Evolutionary conservation across 805 yeast genomes (phyloP).

Genomic region (Candida rishiriensis): DNA sequence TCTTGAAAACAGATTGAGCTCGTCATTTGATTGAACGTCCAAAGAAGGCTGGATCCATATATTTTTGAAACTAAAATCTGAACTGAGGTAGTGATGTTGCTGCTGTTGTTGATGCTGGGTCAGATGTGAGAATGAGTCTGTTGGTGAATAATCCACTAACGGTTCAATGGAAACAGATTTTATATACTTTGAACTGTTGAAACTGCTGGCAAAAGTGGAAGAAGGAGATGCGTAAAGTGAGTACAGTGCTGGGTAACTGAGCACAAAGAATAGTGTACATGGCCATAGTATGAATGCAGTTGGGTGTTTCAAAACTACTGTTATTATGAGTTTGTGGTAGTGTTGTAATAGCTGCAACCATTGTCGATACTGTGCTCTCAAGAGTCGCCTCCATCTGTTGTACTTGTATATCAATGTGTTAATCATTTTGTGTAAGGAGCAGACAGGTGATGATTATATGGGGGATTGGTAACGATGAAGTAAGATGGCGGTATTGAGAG

Average conservation of each 20-base stretch:
- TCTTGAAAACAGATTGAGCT: slow-evolving; percentile 7
- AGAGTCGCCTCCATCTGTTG: slow-evolving; percentile 9
- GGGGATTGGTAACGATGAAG: too few relatives aligned
- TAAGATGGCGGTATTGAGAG: too few relatives aligned
- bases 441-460: too few relatives aligned
- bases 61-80: slow-evolving; percentile 28
- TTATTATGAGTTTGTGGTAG: slow-evolving; percentile 9
- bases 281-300: slow-evolving; percentile 45
- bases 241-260: slow-evolving; percentile 47
- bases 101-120: background rate
- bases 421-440: slow-evolving; percentile 2
- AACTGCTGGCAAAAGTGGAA: slow-evolving; percentile 6
- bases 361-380: slow-evolving; percentile 5
- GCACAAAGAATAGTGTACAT: slow-evolving; percentile 38
- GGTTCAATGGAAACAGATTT: slow-evolving; percentile 15
- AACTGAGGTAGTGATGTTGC: slow-evolving; percentile 1
- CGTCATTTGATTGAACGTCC: slow-evolving; percentile 20
- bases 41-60: slow-evolving; percentile 30
- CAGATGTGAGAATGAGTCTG: too few relatives aligned
- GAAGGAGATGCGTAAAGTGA: slow-evolving; percentile 28
- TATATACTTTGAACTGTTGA: slow-evolving; percentile 8
- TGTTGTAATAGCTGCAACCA: slow-evolving; percentile 14
- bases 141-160: background rate
- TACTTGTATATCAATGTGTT: slow-evolving; percentile 1
- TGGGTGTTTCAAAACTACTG: slow-evolving; percentile 34